Percentiles rank a stretch among this genome's conserved stretches.
These are phyloP conservation scores for Pezicula radicicola DNA, from an alignment of 2,329 filamentous ascomycete species.

Conservation along the genomic window DNA sequence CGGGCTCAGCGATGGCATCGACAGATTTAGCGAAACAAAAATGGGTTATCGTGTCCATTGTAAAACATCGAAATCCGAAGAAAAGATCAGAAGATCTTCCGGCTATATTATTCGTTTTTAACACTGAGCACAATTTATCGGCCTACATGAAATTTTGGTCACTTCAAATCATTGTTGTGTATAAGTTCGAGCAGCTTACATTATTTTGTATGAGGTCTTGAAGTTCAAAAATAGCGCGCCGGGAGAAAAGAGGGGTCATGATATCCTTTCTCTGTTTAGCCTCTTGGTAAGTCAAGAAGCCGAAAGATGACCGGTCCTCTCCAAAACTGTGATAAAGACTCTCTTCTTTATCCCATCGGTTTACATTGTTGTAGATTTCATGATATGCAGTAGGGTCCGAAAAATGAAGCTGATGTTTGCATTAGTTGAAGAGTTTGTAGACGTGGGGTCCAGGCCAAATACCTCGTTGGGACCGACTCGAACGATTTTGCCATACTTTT, in stretches of 20 bases:
- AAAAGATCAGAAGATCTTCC: constrained; percentile 27
- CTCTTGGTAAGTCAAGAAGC: constrained; percentile 34
- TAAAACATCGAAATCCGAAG: constrained; percentile 31
- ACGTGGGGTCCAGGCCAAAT: no score
- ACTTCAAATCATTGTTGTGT: not conserved
- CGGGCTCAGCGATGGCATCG: constrained; percentile 33
- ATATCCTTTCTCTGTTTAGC: constrained; percentile 39
- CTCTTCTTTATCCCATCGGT: constrained; percentile 39
- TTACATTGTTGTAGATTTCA: constrained; percentile 38
- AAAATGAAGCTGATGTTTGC: constrained; percentile 35
- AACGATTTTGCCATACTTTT: constrained; percentile 26
- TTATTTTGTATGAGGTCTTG: constrained; percentile 35
- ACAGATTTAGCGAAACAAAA: constrained; percentile 39
- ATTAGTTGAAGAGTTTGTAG: no score
- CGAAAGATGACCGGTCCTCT: constrained; percentile 39
- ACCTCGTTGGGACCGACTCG: no score
- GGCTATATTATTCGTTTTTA: constrained; percentile 20
- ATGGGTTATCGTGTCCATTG: constrained; percentile 34
- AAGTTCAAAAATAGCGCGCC: constrained; percentile 31
- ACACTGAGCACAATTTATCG: constrained; percentile 27
- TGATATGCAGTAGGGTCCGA: constrained; percentile 36
- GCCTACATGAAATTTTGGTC: constrained; percentile 15
- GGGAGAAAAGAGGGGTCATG: constrained; percentile 38
- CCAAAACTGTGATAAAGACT: constrained; percentile 36
- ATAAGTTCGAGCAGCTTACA: constrained; percentile 9